Evolutionary conservation across 495 filamentous ascomycete species (phyloP).

Genomic region (Glutinoglossum americanum): DNA sequence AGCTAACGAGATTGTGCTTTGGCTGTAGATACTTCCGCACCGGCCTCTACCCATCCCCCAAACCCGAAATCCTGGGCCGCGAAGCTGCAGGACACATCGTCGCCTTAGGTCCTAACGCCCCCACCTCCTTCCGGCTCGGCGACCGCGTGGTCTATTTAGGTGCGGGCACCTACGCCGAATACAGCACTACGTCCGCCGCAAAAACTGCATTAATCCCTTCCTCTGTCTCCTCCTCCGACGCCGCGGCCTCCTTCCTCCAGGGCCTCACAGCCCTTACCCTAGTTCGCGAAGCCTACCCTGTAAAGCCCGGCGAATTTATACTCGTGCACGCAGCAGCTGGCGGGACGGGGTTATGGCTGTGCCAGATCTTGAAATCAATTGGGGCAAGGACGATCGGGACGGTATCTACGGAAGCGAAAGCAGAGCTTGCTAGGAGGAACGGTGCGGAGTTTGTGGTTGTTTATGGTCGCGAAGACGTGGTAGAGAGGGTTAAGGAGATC

Average conservation of each 20-base stretch:
- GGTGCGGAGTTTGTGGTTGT: conserved; percentile 58
- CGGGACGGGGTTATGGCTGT: conserved; percentile 61
- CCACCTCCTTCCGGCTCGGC: conserved; percentile 32
- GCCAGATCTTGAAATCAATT: conserved; percentile 47
- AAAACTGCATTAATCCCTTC: conserved; percentile 43
- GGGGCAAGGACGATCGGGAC: conserved; percentile 75
- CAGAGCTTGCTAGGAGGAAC: conserved; percentile 38
- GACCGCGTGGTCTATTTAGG: conserved; percentile 47
- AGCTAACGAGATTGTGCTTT: neutral
- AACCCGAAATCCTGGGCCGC: conserved; percentile 64
- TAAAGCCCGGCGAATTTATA: conserved; percentile 62
- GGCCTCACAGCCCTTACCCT: conserved; percentile 74
- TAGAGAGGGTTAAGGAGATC: conserved; percentile 41
- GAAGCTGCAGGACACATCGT: conserved; percentile 52
- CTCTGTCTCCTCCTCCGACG: conserved; percentile 33
- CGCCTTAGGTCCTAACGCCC: conserved; percentile 26
- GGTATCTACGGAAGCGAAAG: conserved; percentile 52
- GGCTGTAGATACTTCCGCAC: conserved; percentile 59
- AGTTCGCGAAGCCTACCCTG: conserved; percentile 51
- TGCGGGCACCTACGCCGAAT: conserved; percentile 52
- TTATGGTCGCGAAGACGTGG: conserved; percentile 45
- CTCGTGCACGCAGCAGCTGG: conserved; percentile 84
- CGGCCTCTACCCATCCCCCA: conserved; percentile 58
- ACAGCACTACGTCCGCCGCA: conserved; percentile 35
- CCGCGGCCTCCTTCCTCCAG: conserved; percentile 53